phyloP scores from a whole-genome alignment of 768 basidiomycete species.

The Termitomyces sp. region DNA sequence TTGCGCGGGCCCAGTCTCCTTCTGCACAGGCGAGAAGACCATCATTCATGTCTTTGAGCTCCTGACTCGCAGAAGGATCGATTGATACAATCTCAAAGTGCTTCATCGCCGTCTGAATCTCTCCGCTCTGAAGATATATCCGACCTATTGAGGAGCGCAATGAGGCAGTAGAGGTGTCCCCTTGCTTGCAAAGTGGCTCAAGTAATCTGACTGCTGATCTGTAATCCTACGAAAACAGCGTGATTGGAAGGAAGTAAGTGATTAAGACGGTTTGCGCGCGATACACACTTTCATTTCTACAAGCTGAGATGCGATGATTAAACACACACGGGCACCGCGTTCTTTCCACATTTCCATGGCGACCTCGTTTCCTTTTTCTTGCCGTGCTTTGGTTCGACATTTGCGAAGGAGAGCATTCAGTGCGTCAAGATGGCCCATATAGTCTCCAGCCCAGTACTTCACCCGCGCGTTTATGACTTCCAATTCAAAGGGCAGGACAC shows the following conservation, averaged over 20 bases:
- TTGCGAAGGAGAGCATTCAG: conserved; percentile 56
- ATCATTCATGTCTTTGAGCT: conserved; percentile 55
- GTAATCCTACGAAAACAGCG: conserved; percentile 47
- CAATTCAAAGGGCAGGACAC: conserved; percentile 54
- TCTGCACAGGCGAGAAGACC: conserved; percentile 62
- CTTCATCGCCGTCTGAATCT: conserved; percentile 50
- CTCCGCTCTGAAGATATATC: conserved; percentile 70
- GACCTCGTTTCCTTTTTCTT: conserved; percentile 29
- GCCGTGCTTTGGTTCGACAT: conserved; percentile 50
- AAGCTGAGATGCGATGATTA: conserved; percentile 79
- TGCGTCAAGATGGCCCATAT: conserved; percentile 75
- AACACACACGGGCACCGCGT: conserved; percentile 64
- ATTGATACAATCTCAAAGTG: conserved; percentile 51
- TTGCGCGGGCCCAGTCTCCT: conserved; percentile 64
- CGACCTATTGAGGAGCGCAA: conserved; percentile 68
- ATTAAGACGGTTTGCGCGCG: neutral
- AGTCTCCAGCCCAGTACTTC: conserved; percentile 79
- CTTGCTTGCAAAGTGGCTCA: conserved; percentile 55
- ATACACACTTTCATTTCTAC: conserved; percentile 73
- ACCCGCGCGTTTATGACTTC: conserved; percentile 71
- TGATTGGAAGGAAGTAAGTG: neutral
- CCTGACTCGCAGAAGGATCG: conserved; percentile 36
- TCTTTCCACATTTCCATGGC: conserved; percentile 76
- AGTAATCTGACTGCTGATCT: conserved; percentile 64
- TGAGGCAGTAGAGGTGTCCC: conserved; percentile 38